Base-by-base conservation (phyloP, 2,329 filamentous ascomycete species). In the Nemania sp. region DNA sequence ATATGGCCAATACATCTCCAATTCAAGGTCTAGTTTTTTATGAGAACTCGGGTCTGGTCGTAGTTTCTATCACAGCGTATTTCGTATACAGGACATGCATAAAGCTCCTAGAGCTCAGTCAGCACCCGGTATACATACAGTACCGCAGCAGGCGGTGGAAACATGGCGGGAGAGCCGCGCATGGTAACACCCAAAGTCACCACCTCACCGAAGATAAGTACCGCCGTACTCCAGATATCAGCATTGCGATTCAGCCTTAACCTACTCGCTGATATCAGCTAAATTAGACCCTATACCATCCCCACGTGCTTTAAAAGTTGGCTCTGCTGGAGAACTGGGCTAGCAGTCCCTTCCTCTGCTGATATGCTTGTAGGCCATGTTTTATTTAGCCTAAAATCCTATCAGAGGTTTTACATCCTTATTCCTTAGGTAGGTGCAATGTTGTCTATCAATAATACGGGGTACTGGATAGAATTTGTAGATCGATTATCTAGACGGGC, bases 301-400 rank as follows among this genome's bases (percentile, higher is more conserved):
- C 19, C 47, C 48, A 50, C 48, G 48, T 44, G 48, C 39, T 22
- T 43, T 30, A 43, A 50, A 22, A 20, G 23, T 19, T 22, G 15
- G 17, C 15, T n/a, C 20, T 40, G 37, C 23, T 49, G 46, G 46
- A 33, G 15, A 33, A 15, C 12, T 12, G 39, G 39, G 4, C 7
- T 23, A 12, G 20, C n/a, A n/a, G 19, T 17, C 11, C 12, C 11
- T 40, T 3, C 12, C 8, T 31, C 6, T 17, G 5, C 20, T 11
- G 22, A 17, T 23, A 39, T 34, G 12, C 31, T 34, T 34, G 17
- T 22, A 23, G 6, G 19, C 28, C 22, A n/a, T 43, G 30, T 37
- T 22, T 30, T 26, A 37, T 43, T 50, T 44, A 44, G 39, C 39
- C 48, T 50, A 44, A 43, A 36, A 50, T 7, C 9, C n/a, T n/a